Conservation (phyloP, 1,284 basidiomycete genomes). For the Puccinia polysora region DNA sequence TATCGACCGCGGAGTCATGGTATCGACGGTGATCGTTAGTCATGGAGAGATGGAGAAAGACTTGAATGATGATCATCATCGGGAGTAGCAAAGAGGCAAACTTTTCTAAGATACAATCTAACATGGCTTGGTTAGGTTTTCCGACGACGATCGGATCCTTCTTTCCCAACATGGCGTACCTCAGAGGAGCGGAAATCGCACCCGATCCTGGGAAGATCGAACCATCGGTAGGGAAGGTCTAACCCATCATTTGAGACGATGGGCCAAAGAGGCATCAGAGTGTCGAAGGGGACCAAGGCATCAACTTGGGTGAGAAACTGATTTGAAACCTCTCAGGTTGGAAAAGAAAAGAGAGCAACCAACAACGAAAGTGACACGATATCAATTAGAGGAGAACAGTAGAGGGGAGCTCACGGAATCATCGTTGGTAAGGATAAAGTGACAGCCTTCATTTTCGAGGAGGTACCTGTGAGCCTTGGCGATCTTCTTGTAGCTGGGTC, state of each 20-base stretch:
- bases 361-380: no score
- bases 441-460: slow-evolving; percentile 70
- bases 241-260: no score
- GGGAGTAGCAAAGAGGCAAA: slow-evolving; percentile 57
- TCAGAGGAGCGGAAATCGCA: slow-evolving; percentile 72
- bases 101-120: slow-evolving; percentile 94
- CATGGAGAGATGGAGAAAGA: no score
- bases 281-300: no score
- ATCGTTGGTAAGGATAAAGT: slow-evolving; percentile 86
- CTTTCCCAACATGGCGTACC: slow-evolving; percentile 64
- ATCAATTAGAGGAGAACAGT: no score
- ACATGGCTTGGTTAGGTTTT: slow-evolving; percentile 84
- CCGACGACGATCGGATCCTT: slow-evolving; percentile 72
- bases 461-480: slow-evolving; percentile 91
- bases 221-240: not conserved
- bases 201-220: slow-evolving; percentile 59
- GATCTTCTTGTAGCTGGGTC: slow-evolving; percentile 77
- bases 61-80: no score
- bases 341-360: no score
- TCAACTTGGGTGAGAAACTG: no score
- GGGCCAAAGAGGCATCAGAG: no score
- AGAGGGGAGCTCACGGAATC: slow-evolving; percentile 81
- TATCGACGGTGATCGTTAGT: no score
- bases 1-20: no score
- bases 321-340: no score